Base-by-base conservation (phyloP, 768 basidiomycete species). In the Zangia roseola region DNA sequence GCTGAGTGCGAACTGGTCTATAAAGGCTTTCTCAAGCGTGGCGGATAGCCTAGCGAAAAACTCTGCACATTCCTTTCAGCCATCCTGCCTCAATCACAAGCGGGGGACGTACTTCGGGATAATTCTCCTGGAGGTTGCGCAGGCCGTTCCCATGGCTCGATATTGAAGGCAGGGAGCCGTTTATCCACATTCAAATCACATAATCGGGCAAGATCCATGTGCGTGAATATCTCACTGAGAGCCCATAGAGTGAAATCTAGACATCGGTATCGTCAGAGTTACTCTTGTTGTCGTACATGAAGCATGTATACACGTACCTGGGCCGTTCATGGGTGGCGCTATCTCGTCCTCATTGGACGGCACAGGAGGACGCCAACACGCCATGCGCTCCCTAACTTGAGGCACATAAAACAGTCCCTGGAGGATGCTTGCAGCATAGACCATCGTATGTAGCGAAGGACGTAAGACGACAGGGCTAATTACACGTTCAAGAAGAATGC, bases 401-500 rank as follows among this genome's bases (percentile, higher is more conserved):
- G 88, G 88, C 5, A 91, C 74, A 50, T 77, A 79, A 60, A 79
- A 88, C 4, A 91, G 57, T 0, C 79, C 81, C 26, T 62, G 54
- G 52, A 69, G 47, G 43, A 88, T 75, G 59, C 88, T 67, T 1
- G 83, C 79, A 20, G 83, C 83, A 52, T 86, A 83, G 2, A 77
- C 75, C 23, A 79, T 67, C 1, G 71, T 68, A 1, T 80, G 65
- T 19, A 63, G 56, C 17, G 80, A 77, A 1, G 86, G 77, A 20
- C 88, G 84, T 19, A 90, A 56, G 8, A 83, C 83, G 26, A 90
- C 76, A 12, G 88, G 88, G n/a, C 88, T 91, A 45, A 14, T 5
- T 5, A 17, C 26, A 13, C 7, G 23, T 39, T 57, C 21, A 63
- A 40, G 33, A 14, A 38, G 4, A 19, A 36, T 6, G 25, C 16